Evolutionary conservation across 2,329 filamentous ascomycete species (phyloP).

Genomic region (Pyricularia pennisetigena): DNA sequence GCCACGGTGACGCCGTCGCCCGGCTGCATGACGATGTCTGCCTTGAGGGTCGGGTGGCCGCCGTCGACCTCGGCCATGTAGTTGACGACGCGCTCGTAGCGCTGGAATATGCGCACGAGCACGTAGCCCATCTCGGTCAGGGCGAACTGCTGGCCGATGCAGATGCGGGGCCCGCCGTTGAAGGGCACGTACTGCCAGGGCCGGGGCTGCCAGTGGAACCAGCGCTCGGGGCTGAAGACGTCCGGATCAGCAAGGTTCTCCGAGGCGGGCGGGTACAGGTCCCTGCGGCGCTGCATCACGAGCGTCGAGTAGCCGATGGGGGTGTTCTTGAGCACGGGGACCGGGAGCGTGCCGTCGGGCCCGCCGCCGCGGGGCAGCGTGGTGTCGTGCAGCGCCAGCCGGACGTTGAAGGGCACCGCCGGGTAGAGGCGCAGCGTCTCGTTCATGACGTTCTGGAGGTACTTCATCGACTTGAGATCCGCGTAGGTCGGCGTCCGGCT

Average conservation of each 20-base stretch:
- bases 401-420: constrained; percentile 69
- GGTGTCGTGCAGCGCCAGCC: constrained; percentile 62
- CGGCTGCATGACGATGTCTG: constrained; percentile 51
- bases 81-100: constrained; percentile 53
- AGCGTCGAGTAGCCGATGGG: constrained; percentile 58
- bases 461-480: constrained; percentile 81
- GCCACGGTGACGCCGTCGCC: constrained; percentile 48
- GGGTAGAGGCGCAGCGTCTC: constrained; percentile 74
- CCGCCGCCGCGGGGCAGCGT: constrained; percentile 65
- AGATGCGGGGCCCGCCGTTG: constrained; percentile 65
- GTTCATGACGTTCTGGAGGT: constrained; percentile 63
- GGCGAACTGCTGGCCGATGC: constrained; percentile 74
- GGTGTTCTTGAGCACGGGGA: constrained; percentile 58
- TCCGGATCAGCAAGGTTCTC: constrained; percentile 28
- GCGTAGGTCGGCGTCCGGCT: constrained; percentile 56
- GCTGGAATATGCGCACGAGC: constrained; percentile 62
- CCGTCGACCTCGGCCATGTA: constrained; percentile 45
- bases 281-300: constrained; percentile 60
- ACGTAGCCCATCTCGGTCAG: constrained; percentile 69
- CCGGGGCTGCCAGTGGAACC: constrained; percentile 51
- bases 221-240: constrained; percentile 57
- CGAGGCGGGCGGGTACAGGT: constrained; percentile 46
- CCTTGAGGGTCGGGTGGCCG: constrained; percentile 41
- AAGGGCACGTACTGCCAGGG: constrained; percentile 68
- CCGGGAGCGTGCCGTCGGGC: constrained; percentile 46